Evolutionary conservation across 768 basidiomycete species (phyloP), one percentile per base, ranked within the genome.

Genomic region (Roridomyces roridus): DNA sequence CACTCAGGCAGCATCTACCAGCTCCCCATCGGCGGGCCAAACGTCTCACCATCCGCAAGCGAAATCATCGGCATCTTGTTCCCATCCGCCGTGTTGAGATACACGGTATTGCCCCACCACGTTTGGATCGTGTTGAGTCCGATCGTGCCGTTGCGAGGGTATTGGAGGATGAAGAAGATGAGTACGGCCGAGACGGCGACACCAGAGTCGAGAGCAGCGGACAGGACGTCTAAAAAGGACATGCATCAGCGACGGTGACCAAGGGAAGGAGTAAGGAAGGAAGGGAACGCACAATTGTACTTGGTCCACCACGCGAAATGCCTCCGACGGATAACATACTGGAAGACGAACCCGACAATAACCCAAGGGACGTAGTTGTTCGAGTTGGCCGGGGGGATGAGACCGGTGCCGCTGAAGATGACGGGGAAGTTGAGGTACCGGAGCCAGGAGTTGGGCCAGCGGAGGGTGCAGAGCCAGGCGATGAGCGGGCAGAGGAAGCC

Each of bases 351-450:
- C n/a, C 85, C 85, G 40, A 86, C 80, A 51, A 86, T 80, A 2
- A 78, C 79, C 85, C 85, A 88, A 14, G 86, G 79, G 11, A 87
- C 84, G 65, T 83, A 89, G 75, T 89, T 89, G 71, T 84, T 75
- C 17, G 86, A 85, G 20, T 72, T 81, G 34, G 87, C 88, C 10
- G 88, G 88, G 9, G 88, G 88, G 56, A 90, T 88, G 54, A 67
- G 57, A 17, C 80, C 81, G 29, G 82, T 80, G 23, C 87, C 86
- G 53, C 75, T 80, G 73, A 89, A 87, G 67, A 85, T 77, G 62
- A 84, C 79, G 41, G 81, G 81, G 76, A 80, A 82, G 68, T 89
- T 88, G 78, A 89, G 66, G 67, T 85, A 86, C 59, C 83, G 81
- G 45, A 85, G 64, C 64, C 77, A 81, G 66, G 80, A 78, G 54